Evolutionary conservation across 331 rosid genomes (phyloP).

Genomic region (Dryas integrifolia): DNA sequence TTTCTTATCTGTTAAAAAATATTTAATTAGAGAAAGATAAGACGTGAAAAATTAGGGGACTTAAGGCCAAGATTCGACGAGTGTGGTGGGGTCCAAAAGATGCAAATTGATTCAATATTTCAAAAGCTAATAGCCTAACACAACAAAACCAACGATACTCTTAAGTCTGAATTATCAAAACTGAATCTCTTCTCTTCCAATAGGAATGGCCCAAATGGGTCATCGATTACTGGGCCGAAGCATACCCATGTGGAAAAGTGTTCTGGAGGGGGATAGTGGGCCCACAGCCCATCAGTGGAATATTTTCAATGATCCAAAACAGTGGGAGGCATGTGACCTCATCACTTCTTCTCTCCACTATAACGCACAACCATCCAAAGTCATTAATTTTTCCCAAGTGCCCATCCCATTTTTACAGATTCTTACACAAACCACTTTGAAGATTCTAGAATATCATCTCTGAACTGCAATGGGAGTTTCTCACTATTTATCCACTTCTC

Average conservation of each 20-base stretch:
- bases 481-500: not conserved
- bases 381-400: not conserved
- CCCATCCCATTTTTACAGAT: not conserved
- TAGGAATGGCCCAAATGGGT: too few relatives aligned
- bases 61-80: not conserved
- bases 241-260: not conserved
- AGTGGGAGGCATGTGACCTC: not conserved
- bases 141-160: not conserved
- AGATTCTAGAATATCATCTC: not conserved
- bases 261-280: not conserved
- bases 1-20: too few relatives aligned
- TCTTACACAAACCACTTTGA: too few relatives aligned
- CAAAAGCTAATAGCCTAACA: not conserved
- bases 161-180: not conserved
- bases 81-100: not conserved
- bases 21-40: not conserved
- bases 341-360: not conserved
- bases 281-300: not conserved
- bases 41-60: not conserved
- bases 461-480: not conserved
- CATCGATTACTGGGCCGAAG: not conserved
- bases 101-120: slow-evolving; percentile 3
- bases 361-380: not conserved
- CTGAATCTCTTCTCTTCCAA: too few relatives aligned
- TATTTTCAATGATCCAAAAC: not conserved